Base-by-base conservation (phyloP, 495 filamentous ascomycete genomes). In the Achaetomiella virescens region DNA sequence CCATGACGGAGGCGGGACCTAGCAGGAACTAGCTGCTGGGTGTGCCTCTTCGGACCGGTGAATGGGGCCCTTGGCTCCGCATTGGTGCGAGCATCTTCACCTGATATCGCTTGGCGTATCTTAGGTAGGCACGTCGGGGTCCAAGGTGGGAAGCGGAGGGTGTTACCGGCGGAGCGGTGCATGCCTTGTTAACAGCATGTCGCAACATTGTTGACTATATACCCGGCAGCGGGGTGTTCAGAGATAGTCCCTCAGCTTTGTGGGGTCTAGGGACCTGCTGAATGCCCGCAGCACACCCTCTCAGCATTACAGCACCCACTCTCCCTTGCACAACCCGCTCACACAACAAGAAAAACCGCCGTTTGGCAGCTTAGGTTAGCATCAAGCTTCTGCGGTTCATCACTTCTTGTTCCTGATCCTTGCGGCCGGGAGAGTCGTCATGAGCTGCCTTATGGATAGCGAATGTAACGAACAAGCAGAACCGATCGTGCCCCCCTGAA, bases 1-100 rank as follows among this genome's bases (percentile, higher is more conserved):
- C 3, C 57, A 55, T 22, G 47, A 61, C 49, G 55, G 59, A 29
- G 59, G 61, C 0, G 62, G 59, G 24, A 59, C 62, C 4, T 65
- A 57, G 42, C 33, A 33, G 6, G 3, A 17, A 25, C 17, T 15
- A 20, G 14, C 40, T 17, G 22, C 14, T 11, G 7, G 15, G 31
- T 21, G 24, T 20, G 33, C 43, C 14, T 33, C 15, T 42, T 51
- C 24, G 15, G 25, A 12, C 15, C 17, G 14, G 36, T 3, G 49
- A n/a, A 14, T n/a, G n/a, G n/a, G 17, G 15, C 24, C n/a, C 38
- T 40, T 29, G 35, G 18, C 9, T 7, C 41, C 25, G 41, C 41
- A 46, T 17, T 9, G 12, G 48, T 48, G 42, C 14, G 20, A 53
- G 50, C 22, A 53, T 43, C 18, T 35, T 1, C 40, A 44, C 6